These are phyloP conservation scores for Fraxinus velutina DNA, from an alignment of 305 asterid genomes.

Conservation along the genomic window DNA sequence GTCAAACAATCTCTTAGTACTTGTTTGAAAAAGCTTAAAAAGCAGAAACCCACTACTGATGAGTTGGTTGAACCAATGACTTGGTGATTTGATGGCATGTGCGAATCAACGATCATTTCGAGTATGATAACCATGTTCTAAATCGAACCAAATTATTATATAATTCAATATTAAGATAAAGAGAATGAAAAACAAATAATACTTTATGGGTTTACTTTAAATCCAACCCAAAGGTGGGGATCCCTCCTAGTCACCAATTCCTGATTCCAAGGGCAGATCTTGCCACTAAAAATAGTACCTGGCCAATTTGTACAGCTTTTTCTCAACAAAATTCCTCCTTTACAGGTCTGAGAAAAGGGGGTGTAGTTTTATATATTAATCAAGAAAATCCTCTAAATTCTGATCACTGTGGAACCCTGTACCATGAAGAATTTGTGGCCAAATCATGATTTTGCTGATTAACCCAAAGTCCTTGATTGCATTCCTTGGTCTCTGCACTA, in stretches of 20 bases:
- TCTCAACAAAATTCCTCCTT: constrained; percentile 32
- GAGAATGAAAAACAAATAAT: background rate
- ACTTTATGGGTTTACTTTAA: constrained; percentile 17
- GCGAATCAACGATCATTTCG: background rate
- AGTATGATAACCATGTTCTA: background rate
- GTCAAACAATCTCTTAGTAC: background rate
- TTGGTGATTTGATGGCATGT: background rate
- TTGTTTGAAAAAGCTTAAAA: background rate
- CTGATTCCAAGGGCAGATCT: constrained; percentile 43
- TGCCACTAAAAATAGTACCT: constrained; percentile 2
- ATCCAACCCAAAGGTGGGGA: constrained; percentile 30
- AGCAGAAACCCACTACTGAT: background rate
- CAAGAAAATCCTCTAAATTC: background rate
- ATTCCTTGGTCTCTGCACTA: constrained; percentile 17
- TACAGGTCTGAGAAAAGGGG: constrained; percentile 29
- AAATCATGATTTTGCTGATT: constrained; percentile 21
- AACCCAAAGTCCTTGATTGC: constrained; percentile 17
- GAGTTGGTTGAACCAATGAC: background rate
- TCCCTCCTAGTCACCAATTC: constrained; percentile 25
- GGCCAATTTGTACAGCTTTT: constrained; percentile 25
- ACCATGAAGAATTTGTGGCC: constrained; percentile 27
- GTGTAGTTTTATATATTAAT: background rate
- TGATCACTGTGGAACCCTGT: background rate
- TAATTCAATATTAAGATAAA: background rate
- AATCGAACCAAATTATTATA: background rate